Evolutionary conservation across 805 yeast species (phyloP), one percentile per base, ranked within the genome.

Genomic region (Ogataea nitratoaversa): DNA sequence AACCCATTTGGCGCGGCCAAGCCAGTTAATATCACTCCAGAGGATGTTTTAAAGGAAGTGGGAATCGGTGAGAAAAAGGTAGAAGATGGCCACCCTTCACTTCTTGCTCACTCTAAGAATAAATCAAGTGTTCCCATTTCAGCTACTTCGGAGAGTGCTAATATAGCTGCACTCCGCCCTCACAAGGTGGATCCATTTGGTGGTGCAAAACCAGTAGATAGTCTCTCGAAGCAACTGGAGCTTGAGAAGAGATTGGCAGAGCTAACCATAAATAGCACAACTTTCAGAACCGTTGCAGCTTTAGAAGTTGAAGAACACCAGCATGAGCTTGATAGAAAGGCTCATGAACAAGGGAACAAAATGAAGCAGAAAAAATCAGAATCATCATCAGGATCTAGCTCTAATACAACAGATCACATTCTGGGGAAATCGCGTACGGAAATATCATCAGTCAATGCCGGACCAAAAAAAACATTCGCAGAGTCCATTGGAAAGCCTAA

Each of bases 1-100:
- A 84, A 79, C 56, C 93, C 95, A 5, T 85, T 86, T 63, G 95
- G 95, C 1, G 65, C 72, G 2, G 95, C 95, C 1, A 82, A 78
- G 58, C 93, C 95, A 1, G 87, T 84, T 17, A 43, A 50, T 24
- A 31, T 29, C 14, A 46, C 52, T 17, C 47, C 52, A 4, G 42
- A 48, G 39, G 40, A 32, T 3, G 24, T 36, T 18, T 13, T 36
- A 9, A 30, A 30, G 29, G 47, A n/a, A n/a, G n/a, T n/a, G n/a
- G n/a, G n/a, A n/a, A n/a, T n/a, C n/a, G n/a, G n/a, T n/a, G n/a
- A n/a, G n/a, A n/a, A n/a, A n/a, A n/a, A n/a, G n/a, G n/a, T n/a
- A n/a, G n/a, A n/a, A n/a, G n/a, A n/a, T n/a, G n/a, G n/a, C n/a
- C n/a, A n/a, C n/a, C n/a, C n/a, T n/a, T n/a, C n/a, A n/a, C n/a